phyloP scores from a whole-genome alignment of 139 green algal species.

The Dunaliella sp. region DNA sequence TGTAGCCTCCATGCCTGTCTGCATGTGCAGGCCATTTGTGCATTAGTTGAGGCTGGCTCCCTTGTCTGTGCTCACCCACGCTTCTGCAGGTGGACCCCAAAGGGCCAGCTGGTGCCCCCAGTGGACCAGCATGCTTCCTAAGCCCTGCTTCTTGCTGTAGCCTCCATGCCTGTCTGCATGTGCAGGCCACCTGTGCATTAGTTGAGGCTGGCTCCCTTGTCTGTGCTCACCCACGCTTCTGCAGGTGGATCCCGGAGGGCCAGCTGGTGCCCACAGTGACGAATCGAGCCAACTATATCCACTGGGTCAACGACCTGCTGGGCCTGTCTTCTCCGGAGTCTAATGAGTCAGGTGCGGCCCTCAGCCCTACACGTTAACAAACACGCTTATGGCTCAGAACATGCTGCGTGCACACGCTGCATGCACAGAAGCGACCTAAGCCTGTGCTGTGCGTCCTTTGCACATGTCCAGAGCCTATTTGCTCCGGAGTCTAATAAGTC shows the following conservation, averaged over 20 bases:
- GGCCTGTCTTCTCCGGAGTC: conserved; percentile 50
- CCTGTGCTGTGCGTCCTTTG: no score
- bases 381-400: neutral
- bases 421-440: no score
- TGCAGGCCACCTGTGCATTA: no score
- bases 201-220: no score
- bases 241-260: conserved; percentile 58
- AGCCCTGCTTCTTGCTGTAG: neutral
- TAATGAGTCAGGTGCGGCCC: neutral
- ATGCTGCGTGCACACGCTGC: no score
- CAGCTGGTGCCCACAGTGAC: conserved; percentile 82
- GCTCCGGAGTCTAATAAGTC: conserved; percentile 15
- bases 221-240: neutral
- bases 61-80: no score
- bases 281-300: conserved; percentile 89
- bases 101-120: neutral
- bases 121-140: neutral
- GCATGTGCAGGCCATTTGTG: no score
- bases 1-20: neutral
- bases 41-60: no score
- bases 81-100: neutral
- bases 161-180: neutral
- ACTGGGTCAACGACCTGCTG: conserved; percentile 90
- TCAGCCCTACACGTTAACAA: no score
- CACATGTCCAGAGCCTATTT: conserved; percentile 62